phyloP scores from a whole-genome alignment of 2,329 filamentous ascomycete species.

The Fusarium poae region DNA sequence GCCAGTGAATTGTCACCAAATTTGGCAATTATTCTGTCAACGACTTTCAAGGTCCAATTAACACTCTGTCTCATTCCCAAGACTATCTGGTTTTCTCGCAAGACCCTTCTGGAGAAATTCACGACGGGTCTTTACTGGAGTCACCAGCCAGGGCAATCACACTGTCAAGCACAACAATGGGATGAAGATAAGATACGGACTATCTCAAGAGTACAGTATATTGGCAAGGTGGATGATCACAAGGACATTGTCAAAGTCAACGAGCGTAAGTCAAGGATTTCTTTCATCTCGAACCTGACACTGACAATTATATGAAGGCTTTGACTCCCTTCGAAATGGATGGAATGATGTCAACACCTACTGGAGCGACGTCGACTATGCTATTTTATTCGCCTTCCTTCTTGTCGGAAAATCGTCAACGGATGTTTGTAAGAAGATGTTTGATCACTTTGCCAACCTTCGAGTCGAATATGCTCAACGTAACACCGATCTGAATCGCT shows the following conservation, averaged over 20 bases:
- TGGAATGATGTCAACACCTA: constrained; percentile 24
- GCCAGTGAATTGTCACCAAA: neutral
- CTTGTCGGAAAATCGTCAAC: constrained; percentile 5
- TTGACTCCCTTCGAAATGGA: neutral
- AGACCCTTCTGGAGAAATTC: constrained; percentile 17
- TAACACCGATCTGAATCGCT: neutral
- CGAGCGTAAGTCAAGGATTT: neutral
- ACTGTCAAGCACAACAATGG: constrained; percentile 2
- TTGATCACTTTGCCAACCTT: constrained; percentile 17
- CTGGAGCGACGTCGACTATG: constrained; percentile 32
- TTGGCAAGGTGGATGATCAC: constrained; percentile 9
- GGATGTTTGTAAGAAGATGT: constrained; percentile 10
- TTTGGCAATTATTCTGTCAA: neutral
- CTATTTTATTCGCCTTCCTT: constrained; percentile 8
- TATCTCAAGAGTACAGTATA: constrained; percentile 13
- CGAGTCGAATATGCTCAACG: constrained; percentile 16
- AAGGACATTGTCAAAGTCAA: constrained; percentile 4
- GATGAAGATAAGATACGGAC: neutral
- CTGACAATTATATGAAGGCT: constrained; percentile 1
- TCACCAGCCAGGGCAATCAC: neutral
- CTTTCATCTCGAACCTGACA: rapidly evolving
- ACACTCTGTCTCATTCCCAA: constrained; percentile 21
- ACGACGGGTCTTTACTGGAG: constrained; percentile 19
- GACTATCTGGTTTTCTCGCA: constrained; percentile 14
- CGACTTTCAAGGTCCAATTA: constrained; percentile 13